Base-by-base conservation (phyloP, 2,329 filamentous ascomycete species). In the Trichoderma sp. region DNA sequence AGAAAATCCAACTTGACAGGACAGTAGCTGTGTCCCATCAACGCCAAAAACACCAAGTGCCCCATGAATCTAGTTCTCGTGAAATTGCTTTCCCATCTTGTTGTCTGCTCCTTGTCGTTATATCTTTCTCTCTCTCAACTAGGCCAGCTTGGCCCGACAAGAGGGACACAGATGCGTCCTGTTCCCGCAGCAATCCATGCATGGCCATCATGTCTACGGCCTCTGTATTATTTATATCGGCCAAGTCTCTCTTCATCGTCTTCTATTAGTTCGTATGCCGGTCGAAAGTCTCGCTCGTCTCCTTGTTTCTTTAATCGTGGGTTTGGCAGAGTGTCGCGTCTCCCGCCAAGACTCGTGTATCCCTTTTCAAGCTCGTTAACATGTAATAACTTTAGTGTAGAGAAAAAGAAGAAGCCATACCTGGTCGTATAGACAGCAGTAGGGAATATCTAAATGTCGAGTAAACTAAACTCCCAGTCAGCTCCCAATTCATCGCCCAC, bases 281-380 rank as follows among this genome's bases (percentile, higher is more conserved):
- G 92, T 61, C 87, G 82, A 76, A 91, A 95, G 18, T 75, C 77
- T 49, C 76, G 78, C 46, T 76, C 78, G 28, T 73, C 77, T 18
- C 75, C 75, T 14, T 76, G 77, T 63, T 72, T 74, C 71, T 83
- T 86, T 74, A 96, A 80, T 43, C 87, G 88, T 11, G 96, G 96
- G 77, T 99, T 99, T 0, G 93, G 94, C 72, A 91, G 87, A 2
- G 96, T 99, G 80, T 99, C 93, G 68, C 89, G 90, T 28, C 89
- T 93, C 3, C 96, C 95, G 24, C 96, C 96, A n/a, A 99, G 84
- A 72, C 91, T 95, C 3, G 96, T 97, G 80, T 96, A 97, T 11
- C 95, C 95, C 73, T 78, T 78, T 49, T 5, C n/a, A 21, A 16
- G 30, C 5, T 5, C 5, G 54, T n/a, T n/a, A n/a, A n/a, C n/a